Evolutionary conservation across 2,329 filamentous ascomycete genomes (phyloP).

Genomic region (Dryadomyces quercivorus): DNA sequence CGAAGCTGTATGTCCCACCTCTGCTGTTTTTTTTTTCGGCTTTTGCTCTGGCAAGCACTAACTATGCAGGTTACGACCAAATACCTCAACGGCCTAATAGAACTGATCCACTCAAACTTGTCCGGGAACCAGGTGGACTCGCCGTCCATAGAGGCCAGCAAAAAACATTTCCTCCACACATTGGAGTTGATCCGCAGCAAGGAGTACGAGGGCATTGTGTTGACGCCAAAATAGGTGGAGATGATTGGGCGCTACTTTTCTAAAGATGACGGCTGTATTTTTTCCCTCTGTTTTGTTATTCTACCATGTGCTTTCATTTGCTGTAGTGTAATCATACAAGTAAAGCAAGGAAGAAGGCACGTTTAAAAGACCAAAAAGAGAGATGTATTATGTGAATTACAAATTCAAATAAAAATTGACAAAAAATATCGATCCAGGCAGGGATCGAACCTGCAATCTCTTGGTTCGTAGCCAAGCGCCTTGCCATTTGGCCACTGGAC

Average conservation of each 20-base stretch:
- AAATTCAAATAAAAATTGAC: neutral
- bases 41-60: neutral
- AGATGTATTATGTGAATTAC: too few species aligned
- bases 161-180: constrained; percentile 88
- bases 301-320: too few species aligned
- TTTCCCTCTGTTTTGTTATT: neutral
- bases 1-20: constrained; percentile 54
- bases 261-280: neutral
- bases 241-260: neutral
- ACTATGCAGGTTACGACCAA: constrained; percentile 66
- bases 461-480: constrained; percentile 26
- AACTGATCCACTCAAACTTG: constrained; percentile 94
- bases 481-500: constrained; percentile 21
- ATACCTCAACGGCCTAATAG: constrained; percentile 94
- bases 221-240: constrained; percentile 41
- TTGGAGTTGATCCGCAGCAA: constrained; percentile 85
- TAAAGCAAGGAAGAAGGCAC: too few species aligned
- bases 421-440: constrained; percentile 15
- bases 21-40: neutral
- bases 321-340: too few species aligned
- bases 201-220: constrained; percentile 85
- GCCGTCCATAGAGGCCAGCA: constrained; percentile 73
- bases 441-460: constrained; percentile 25
- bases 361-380: too few species aligned
- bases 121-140: constrained; percentile 74